Base-by-base conservation (phyloP, 169 alveolate genomes). In the Cryptosporidium andersoni region DNA sequence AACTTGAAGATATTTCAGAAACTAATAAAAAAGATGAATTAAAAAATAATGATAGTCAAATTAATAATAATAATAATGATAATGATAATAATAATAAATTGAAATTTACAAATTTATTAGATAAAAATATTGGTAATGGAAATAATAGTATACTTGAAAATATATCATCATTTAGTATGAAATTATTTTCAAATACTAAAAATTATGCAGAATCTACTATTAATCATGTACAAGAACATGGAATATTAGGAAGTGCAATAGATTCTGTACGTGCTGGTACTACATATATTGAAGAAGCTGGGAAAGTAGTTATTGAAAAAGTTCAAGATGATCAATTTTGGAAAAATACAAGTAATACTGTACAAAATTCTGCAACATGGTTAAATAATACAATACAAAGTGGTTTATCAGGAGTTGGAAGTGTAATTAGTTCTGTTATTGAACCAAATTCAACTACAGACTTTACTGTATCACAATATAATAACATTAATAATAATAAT, bases 281-380 rank as follows among this genome's bases (percentile, higher is more conserved):
- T 11, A 7, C 58, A 12, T 74, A 56, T 36, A 74, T 74, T 60
- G 85, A 74, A 48, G 85, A 58, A 12, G 67, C 66, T 9, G 85
- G 85, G 8, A 74, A 68, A 74, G 85, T 68, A 5, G 85, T 74
- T 34, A 68, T 74, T 37, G 85, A 74, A 47, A 74, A 58, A 52
- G 85, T 74, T 12, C 85, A 74, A 45, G 85, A 74, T 48, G 85
- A 74, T 40, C 55, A 74, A 60, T 74, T 74, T 51, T 74, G 85
- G 85, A 58, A 66, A n/a, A 53, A 74, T 5, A 74, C 85, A 7
- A 68, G 74, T 3, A 36, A 66, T 4, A 58, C 85, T 11, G 62
- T 74, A 51, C 85, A 74, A 47, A 74, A 60, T 64, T 74, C 85
- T 3, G 85, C 85, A 16, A 66, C 55, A 16, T 74, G 85, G 85